These are phyloP conservation scores for Candida tropicalis DNA, from an alignment of 1,139 yeast genomes.

Conservation along the genomic window DNA sequence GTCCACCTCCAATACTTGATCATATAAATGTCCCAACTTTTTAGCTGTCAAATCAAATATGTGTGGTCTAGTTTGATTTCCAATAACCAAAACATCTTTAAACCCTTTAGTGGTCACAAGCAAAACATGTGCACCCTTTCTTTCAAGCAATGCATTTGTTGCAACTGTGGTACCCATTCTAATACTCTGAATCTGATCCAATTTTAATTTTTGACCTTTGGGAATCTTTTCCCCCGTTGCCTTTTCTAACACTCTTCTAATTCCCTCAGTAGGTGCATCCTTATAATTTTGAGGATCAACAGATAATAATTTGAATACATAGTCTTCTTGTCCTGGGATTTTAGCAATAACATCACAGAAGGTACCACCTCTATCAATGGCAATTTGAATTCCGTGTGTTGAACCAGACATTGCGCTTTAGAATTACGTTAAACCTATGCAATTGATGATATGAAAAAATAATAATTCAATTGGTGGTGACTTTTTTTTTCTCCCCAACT, in stretches of 20 bases:
- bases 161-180: slow-evolving; percentile 47
- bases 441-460: no score
- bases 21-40: slow-evolving; percentile 38
- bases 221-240: slow-evolving; percentile 55
- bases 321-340: slow-evolving; percentile 40
- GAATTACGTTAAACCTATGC: no score
- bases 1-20: slow-evolving; percentile 40
- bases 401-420: neutral
- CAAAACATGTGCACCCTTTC: slow-evolving; percentile 56
- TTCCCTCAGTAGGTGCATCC: slow-evolving; percentile 93
- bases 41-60: slow-evolving; percentile 41
- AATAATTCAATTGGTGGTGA: no score
- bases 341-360: slow-evolving; percentile 79
- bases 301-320: slow-evolving; percentile 66
- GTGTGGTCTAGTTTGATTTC: slow-evolving; percentile 43
- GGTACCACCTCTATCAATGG: slow-evolving; percentile 76
- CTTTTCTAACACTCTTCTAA: slow-evolving; percentile 70
- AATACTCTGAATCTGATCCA: slow-evolving; percentile 34
- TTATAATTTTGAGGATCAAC: slow-evolving; percentile 84
- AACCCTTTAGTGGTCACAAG: slow-evolving; percentile 55
- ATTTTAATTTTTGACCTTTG: slow-evolving; percentile 31
- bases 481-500: no score
- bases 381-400: slow-evolving; percentile 26
- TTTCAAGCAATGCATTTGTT: slow-evolving; percentile 44
- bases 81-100: slow-evolving; percentile 47